Evolutionary conservation across 306 rosid genomes (phyloP).

Genomic region (Castanopsis chinensis): DNA sequence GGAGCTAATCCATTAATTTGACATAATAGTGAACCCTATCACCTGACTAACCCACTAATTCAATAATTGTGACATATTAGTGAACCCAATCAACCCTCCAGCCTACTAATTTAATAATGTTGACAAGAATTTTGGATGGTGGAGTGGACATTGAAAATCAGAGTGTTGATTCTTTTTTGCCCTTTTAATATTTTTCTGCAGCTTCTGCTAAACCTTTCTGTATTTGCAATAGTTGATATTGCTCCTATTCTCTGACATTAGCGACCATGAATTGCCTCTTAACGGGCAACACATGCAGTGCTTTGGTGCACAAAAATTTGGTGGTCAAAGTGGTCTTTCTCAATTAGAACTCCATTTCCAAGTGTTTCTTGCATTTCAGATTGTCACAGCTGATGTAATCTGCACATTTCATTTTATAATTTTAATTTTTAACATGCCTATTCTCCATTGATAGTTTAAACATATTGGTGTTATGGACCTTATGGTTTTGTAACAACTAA

Average conservation of each 20-base stretch:
- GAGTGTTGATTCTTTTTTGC: not conserved
- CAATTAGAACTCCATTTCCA: not conserved
- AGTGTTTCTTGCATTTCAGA: not conserved
- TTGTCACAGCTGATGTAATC: not conserved
- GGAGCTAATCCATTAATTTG: no score
- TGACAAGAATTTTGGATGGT: no score
- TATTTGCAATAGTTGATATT: not conserved
- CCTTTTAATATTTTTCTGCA: not conserved
- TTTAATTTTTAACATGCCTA: not conserved
- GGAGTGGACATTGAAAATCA: no score
- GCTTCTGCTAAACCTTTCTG: not conserved
- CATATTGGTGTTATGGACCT: not conserved
- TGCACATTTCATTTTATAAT: not conserved
- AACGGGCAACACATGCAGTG: not conserved
- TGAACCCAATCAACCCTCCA: no score
- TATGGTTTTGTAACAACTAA: not conserved
- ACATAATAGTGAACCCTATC: no score
- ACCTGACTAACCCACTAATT: no score
- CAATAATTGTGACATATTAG: no score
- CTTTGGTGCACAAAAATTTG: not conserved
- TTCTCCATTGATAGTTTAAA: not conserved
- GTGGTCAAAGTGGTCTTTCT: not conserved
- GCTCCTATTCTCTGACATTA: not conserved
- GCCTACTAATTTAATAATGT: no score
- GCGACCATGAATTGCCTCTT: not conserved